phyloP scores from a whole-genome alignment of 176 grass and related monocot species.

The Urochloa ruziziensis region DNA sequence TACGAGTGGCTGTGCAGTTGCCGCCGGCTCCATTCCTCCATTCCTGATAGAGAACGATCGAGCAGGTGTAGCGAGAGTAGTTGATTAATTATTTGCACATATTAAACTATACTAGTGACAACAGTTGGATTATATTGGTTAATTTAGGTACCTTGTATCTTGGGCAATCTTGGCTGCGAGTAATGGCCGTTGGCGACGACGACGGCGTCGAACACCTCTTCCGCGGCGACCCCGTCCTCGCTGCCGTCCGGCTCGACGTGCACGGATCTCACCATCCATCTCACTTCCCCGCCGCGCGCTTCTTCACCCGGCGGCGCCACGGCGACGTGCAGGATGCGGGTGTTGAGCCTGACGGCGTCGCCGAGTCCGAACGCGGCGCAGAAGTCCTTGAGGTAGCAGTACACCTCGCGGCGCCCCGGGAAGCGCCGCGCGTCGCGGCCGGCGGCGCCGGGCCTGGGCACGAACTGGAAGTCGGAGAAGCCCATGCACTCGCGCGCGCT shows the following conservation, averaged over 20 bases:
- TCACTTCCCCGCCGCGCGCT: neutral
- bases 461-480: constrained; percentile 47
- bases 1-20: constrained; percentile 56
- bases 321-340: neutral
- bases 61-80: too few species aligned
- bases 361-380: neutral
- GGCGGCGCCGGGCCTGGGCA: neutral
- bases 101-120: too few species aligned
- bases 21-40: constrained; percentile 16
- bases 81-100: too few species aligned
- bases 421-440: neutral
- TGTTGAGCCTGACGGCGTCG: neutral
- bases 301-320: neutral
- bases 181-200: constrained; percentile 27
- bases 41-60: too few species aligned
- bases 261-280: neutral
- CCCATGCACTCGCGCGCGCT: neutral
- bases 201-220: constrained; percentile 47
- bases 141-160: too few species aligned
- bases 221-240: neutral
- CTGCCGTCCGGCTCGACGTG: neutral
- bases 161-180: constrained; percentile 27
- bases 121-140: too few species aligned
- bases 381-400: constrained; percentile 1
- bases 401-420: neutral